Conservation (phyloP, 305 asterid species). For the Fraxinus xanthoxyloides region DNA sequence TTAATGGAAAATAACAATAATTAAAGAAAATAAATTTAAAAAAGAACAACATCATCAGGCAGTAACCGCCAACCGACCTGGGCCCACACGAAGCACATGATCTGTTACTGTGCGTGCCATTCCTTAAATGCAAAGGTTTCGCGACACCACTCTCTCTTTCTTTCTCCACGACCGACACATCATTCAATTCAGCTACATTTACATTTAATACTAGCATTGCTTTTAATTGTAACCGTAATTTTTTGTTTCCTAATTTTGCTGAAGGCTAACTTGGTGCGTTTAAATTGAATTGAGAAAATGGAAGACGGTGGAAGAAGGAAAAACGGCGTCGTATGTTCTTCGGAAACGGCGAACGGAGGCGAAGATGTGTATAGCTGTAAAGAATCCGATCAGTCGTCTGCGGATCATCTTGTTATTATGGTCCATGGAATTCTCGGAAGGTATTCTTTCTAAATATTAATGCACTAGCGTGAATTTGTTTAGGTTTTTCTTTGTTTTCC, state of each 20-base stretch:
- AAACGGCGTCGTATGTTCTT: slow-evolving; percentile 38
- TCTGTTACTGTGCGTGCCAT: background rate
- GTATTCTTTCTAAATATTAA: slow-evolving; percentile 22
- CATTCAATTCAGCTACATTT: background rate
- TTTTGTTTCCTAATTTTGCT: background rate
- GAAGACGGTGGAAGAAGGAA: slow-evolving; percentile 24
- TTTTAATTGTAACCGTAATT: background rate
- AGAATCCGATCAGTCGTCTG: slow-evolving; percentile 45
- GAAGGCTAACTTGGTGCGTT: background rate
- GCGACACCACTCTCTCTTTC: background rate
- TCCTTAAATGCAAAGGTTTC: background rate
- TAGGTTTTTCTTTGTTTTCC: background rate
- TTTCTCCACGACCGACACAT: background rate
- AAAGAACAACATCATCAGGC: background rate
- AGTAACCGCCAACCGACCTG: background rate
- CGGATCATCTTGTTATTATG: slow-evolving; percentile 81
- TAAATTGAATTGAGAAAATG: slow-evolving; percentile 14
- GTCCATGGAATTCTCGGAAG: slow-evolving; percentile 85
- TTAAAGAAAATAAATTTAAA: no score
- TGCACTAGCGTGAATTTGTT: background rate
- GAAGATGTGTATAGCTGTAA: slow-evolving; percentile 52
- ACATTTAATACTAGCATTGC: background rate
- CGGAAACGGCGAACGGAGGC: slow-evolving; percentile 48
- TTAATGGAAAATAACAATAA: no score
- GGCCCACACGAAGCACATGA: background rate